Base-by-base conservation (phyloP, 1,284 basidiomycete genomes). In the Phlebopus sp. region DNA sequence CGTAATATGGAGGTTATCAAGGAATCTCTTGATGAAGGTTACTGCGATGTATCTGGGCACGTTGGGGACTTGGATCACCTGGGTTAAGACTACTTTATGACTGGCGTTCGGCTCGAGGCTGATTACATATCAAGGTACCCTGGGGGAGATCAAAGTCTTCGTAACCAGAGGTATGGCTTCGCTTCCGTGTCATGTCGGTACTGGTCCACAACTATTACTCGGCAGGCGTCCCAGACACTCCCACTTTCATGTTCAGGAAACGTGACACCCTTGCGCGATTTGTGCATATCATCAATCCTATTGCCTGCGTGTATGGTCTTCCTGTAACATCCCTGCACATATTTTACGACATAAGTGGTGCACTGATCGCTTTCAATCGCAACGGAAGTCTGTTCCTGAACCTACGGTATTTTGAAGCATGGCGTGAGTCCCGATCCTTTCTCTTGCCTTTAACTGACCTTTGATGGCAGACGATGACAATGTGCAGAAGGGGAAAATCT, bases 291-390 rank as follows among this genome's bases (percentile, higher is more conserved):
- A 74, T 91, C 40, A 70, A 64, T 4, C 70, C 77, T 0, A 70
- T 91, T 14, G 72, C 79, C 13, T 64, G 72, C 37, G 68, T 89
- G 23, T 91, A 86, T 60, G 71, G 73, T 37, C 74, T 91, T 23
- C 81, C 86, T 0, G 72, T 82, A 14, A 72, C 79, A 0, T 87
- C 86, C 47, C 60, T 98, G 54, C 90, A 95, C 59, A 78, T 99
- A 2, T 98, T 97, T 65, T 88, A 85, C 67, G 94, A 99, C 61
- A 63, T 76, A 9, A 71, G 74, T 5, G 94, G 95, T 1, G 87
- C 84, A 1, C 71, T 88, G 15, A 97, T 98, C 51, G 96, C 95
- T 0, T 98, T 98, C 75, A 99, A 98, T 66, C 77, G 92, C 25
- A 85, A 83, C 44, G 93, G 92, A 3, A 87, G 87, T 50, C 76